Conservation (phyloP, 176 grass and related monocot genomes). For the Otatea glauca region DNA sequence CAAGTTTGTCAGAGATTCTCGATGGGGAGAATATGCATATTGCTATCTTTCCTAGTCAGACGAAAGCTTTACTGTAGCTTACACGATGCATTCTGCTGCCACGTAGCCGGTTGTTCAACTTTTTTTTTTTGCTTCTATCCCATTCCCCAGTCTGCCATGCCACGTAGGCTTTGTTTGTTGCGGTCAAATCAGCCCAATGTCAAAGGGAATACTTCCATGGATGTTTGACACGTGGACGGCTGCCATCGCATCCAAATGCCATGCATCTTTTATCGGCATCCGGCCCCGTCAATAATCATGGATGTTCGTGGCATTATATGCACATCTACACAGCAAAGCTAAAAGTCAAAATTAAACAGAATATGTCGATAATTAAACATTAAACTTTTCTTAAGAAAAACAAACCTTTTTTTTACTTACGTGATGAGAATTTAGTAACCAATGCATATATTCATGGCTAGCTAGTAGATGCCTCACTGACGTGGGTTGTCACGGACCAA, state of each 20-base stretch:
- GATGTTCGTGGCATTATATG: too few species aligned
- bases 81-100: background rate
- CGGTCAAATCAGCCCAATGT: slow-evolving; percentile 35
- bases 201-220: slow-evolving; percentile 22
- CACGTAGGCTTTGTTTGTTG: slow-evolving; percentile 45
- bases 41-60: background rate
- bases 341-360: too few species aligned
- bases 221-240: slow-evolving; percentile 41
- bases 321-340: too few species aligned
- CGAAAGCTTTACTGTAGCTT: background rate
- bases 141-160: slow-evolving; percentile 18
- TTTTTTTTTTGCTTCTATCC: background rate
- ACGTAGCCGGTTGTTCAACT: slow-evolving; percentile 18
- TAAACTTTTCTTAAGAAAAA: too few species aligned
- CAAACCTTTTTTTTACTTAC: too few species aligned
- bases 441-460: too few species aligned
- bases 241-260: slow-evolving; percentile 4
- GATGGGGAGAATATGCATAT: background rate
- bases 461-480: too few species aligned
- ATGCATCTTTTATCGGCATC: slow-evolving; percentile 19
- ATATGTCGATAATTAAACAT: too few species aligned
- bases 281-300: background rate
- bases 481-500: too few species aligned
- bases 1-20: slow-evolving; percentile 14
- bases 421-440: too few species aligned